Evolutionary conservation across 495 filamentous ascomycete genomes (phyloP).

Genomic region (Talaromyces proteolyticus): DNA sequence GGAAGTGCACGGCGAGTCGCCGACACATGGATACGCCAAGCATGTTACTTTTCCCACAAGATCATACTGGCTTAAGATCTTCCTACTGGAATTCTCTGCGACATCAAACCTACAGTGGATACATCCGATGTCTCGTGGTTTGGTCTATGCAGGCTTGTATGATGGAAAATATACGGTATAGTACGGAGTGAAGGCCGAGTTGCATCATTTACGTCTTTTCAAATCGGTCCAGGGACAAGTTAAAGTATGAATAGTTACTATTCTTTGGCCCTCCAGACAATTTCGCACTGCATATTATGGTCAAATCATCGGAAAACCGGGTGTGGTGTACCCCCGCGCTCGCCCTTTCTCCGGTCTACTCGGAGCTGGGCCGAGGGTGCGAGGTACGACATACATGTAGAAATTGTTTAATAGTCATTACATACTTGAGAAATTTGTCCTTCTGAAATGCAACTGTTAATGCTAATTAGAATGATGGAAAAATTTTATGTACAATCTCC

Average conservation of each 20-base stretch:
- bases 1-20: neutral
- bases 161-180: neutral
- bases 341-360: neutral
- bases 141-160: neutral
- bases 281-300: too few species aligned
- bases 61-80: too few species aligned
- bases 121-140: neutral
- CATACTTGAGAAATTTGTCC: too few species aligned
- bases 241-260: too few species aligned
- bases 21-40: neutral
- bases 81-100: neutral
- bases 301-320: too few species aligned
- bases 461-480: neutral
- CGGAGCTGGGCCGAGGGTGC: constrained; percentile 6
- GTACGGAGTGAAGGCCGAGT: constrained; percentile 3
- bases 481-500: neutral
- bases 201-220: too few species aligned
- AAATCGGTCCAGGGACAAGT: neutral
- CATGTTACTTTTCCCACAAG: neutral
- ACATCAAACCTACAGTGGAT: neutral
- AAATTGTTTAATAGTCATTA: too few species aligned
- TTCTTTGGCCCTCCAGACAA: too few species aligned
- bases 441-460: neutral
- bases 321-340: neutral
- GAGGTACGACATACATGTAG: too few species aligned